Base-by-base conservation (phyloP, 208 protist genomes). In the Angomonas ambiguus region DNA sequence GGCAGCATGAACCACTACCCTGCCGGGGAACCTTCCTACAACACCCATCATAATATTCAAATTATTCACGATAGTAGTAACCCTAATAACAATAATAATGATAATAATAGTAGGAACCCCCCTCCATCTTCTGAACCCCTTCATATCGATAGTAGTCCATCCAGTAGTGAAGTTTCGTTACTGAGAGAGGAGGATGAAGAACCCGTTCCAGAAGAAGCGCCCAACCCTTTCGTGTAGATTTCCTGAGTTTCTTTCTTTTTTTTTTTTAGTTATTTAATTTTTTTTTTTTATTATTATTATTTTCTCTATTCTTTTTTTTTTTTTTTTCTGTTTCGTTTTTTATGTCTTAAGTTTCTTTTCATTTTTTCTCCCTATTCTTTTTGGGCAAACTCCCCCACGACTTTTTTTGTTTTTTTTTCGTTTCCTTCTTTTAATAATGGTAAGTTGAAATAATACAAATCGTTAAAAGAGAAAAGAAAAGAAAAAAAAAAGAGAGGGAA, bases 161-260 rank as follows among this genome's bases (percentile, higher is more conserved):
- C n/a, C n/a, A n/a, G n/a, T n/a, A n/a, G n/a, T n/a, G n/a, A n/a
- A n/a, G n/a, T n/a, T n/a, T n/a, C n/a, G n/a, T n/a, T n/a, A n/a
- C n/a, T n/a, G n/a, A 45, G 8, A 11, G 51, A 61, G 25, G 58
- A 72, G 11, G 70, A 71, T 28, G 69, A 75, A 32, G 70, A 76
- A 13, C 65, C 69, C 0, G 45, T 72, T 5, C 69, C 74, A 2
- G 61, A 42, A 16, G 62, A 53, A 18, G 65, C 70, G 22, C 74
- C 74, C 2, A 76, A 76, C 51, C 74, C 70, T 18, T 76, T 80
- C 35, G 66, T 76, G 49, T 72, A 71, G 8, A 41, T 13, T 34
- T 2, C 2, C 6, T 8, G 22, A 6, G 48, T 30, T 45, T 24
- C 16, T 58, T 61, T 51, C 61, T 51, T 53, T 45, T 61, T 61